These are phyloP conservation scores for Xylaria venustula DNA, from an alignment of 495 filamentous ascomycete genomes.

Conservation along the genomic window DNA sequence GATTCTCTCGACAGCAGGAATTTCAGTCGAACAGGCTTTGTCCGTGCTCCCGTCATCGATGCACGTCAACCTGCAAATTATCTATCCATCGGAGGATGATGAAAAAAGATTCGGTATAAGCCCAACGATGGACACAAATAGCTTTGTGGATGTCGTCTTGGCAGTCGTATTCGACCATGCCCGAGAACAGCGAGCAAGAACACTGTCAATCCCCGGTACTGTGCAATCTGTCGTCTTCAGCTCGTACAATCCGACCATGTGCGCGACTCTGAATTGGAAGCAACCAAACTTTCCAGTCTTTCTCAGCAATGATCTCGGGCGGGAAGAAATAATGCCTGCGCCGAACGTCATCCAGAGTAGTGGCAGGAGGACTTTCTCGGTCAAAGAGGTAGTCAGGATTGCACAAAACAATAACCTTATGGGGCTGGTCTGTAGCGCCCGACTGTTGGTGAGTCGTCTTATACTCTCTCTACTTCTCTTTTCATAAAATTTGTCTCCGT, in stretches of 20 bases:
- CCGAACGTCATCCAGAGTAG: conserved; percentile 54
- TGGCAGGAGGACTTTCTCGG: conserved; percentile 70
- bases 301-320: conserved; percentile 86
- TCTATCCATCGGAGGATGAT: conserved; percentile 75
- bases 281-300: conserved; percentile 98
- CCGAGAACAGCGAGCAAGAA: conserved; percentile 62
- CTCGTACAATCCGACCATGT: conserved; percentile 84
- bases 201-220: conserved; percentile 54
- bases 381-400: conserved; percentile 92
- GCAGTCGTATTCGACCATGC: conserved; percentile 89
- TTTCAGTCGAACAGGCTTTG: conserved; percentile 73
- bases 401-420: conserved; percentile 97
- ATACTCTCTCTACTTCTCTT: neutral
- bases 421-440: conserved; percentile 87
- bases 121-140: conserved; percentile 79
- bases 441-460: conserved; percentile 67
- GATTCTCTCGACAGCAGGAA: conserved; percentile 68
- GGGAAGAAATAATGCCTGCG: conserved; percentile 41
- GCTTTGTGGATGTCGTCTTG: conserved; percentile 78
- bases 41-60: conserved; percentile 68
- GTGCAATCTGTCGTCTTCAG: conserved; percentile 89
- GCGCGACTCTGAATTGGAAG: conserved; percentile 96
- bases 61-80: conserved; percentile 81
- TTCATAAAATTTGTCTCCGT: neutral
- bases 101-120: conserved; percentile 65